Evolutionary conservation across 163 green algal species (phyloP).

Genomic region (Chlamydomonas reinhardtii): DNA sequence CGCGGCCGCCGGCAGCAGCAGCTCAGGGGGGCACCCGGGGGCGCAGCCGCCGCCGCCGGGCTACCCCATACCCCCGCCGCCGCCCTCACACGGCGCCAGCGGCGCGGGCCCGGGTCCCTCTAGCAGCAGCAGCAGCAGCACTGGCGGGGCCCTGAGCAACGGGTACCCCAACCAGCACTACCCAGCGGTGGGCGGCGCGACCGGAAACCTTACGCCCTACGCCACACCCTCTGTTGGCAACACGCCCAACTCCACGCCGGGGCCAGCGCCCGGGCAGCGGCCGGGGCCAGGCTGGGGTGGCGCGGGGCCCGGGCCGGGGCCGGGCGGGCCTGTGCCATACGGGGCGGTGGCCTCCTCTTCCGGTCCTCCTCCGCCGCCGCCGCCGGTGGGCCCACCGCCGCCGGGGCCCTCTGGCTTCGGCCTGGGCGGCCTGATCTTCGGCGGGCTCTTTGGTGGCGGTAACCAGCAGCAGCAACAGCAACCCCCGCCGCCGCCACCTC

Average conservation of each 20-base stretch:
- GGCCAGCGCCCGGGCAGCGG: not conserved
- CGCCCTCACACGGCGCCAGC: not conserved
- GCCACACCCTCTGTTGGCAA: conserved; percentile 34
- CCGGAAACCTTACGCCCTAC: conserved; percentile 16
- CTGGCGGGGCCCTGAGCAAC: not conserved
- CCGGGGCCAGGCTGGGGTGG: conserved; percentile 16
- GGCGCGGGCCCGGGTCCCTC: not conserved
- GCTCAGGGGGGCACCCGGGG: not conserved
- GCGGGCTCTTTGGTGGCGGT: conserved; percentile 4
- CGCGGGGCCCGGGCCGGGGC: not conserved
- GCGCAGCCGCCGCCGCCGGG: not conserved
- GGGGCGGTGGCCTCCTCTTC: not conserved
- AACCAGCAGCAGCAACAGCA: not conserved
- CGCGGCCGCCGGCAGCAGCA: not conserved
- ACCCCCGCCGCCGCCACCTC: not conserved
- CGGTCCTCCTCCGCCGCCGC: too few relatives aligned
- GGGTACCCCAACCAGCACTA: conserved; percentile 2
- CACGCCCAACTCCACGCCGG: conserved; percentile 21
- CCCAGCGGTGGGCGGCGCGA: not conserved
- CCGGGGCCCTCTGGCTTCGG: not conserved
- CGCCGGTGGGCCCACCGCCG: not conserved
- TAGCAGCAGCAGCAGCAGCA: not conserved
- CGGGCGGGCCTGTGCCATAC: not conserved
- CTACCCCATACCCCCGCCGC: not conserved
- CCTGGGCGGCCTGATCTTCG: conserved; percentile 26